Conservation (phyloP, 73 alveolate genomes). For the Paramecium sexaurelia region DNA sequence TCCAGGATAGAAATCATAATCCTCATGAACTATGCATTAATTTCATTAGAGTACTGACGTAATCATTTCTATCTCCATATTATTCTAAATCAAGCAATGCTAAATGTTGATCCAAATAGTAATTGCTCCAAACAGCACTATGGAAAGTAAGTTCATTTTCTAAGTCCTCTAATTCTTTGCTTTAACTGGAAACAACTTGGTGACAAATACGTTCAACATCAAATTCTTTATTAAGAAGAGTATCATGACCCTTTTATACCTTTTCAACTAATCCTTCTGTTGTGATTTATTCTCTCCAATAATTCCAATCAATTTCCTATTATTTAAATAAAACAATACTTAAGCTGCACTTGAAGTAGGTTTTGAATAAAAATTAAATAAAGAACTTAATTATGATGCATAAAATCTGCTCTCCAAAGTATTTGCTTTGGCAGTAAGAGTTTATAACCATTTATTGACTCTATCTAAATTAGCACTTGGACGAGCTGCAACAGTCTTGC, state of each 20-base stretch:
- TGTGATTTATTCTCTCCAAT: constrained; percentile 61
- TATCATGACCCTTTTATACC: constrained; percentile 59
- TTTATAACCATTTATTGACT: constrained; percentile 62
- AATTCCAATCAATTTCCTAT: constrained; percentile 57
- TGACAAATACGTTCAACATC: constrained; percentile 66
- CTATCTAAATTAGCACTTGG: constrained; percentile 61
- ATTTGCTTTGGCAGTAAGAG: constrained; percentile 62
- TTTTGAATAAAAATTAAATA: constrained; percentile 60
- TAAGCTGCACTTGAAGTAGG: constrained; percentile 30
- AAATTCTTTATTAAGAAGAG: constrained; percentile 57
- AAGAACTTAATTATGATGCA: constrained; percentile 63
- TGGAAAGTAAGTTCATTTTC: constrained; percentile 68
- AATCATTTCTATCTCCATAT: constrained; percentile 58
- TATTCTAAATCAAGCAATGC: constrained; percentile 56
- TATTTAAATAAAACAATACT: not conserved
- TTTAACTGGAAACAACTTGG: constrained; percentile 59
- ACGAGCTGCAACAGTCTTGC: constrained; percentile 41
- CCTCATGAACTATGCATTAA: constrained; percentile 58
- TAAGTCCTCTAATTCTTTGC: constrained; percentile 66
- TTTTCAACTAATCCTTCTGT: constrained; percentile 67
- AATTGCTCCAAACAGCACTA: constrained; percentile 68
- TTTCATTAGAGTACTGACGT: not conserved
- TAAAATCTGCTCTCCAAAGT: constrained; percentile 59
- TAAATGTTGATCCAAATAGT: constrained; percentile 58
- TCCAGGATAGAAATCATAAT: constrained; percentile 66